Base-by-base conservation (phyloP, 441 rosid genomes). In the Capsella rubella region DNA sequence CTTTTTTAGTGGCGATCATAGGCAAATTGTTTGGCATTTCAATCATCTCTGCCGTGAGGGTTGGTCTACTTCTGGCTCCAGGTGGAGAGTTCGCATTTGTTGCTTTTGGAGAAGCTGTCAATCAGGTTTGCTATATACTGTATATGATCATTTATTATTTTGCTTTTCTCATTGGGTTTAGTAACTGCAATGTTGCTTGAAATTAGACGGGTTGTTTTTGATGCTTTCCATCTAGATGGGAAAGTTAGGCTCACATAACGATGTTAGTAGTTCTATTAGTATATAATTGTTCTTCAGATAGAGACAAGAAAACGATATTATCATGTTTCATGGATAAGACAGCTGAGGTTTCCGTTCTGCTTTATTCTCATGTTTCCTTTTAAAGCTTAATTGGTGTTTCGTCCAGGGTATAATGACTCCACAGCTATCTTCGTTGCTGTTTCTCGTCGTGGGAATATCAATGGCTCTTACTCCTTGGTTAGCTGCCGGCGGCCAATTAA, bases 51-150 rank as follows among this genome's bases (percentile, higher is more conserved):
- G 95, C 95, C 43, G 81, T 89, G 76, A 90, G 99, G 75, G 89
- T 79, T 31, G 99, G 99, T 72, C 97, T 95, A 74, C 98, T 95
- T 83, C 97, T 95, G 66, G 99, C 99, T 72, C 99, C 99, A 3
- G 99, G 99, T 51, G 99, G 99, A 81, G 99, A 95, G 76, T 95
- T 95, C 35, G 99, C 99, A 50, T 95, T 95, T 80, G 99, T 95
- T 81, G 99, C 99, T 68, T 95, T 95, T 63, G 99, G 99, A 73
- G 99, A 95, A 83, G 97, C 99, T 39, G 98, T 93, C 79, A 95
- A 93, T 82, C 99, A 95, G 99, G 99, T 91, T 74, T 55, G 78
- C 75, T 16, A 40, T 63, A 29, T 45, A 21, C 25, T 21, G 25
- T 21, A 45, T 9, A 29, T 29, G 54, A 45, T 45, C 45, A 40